Evolutionary conservation across 106 monocot genomes (phyloP).

Genomic region (Allium fistulosum): DNA sequence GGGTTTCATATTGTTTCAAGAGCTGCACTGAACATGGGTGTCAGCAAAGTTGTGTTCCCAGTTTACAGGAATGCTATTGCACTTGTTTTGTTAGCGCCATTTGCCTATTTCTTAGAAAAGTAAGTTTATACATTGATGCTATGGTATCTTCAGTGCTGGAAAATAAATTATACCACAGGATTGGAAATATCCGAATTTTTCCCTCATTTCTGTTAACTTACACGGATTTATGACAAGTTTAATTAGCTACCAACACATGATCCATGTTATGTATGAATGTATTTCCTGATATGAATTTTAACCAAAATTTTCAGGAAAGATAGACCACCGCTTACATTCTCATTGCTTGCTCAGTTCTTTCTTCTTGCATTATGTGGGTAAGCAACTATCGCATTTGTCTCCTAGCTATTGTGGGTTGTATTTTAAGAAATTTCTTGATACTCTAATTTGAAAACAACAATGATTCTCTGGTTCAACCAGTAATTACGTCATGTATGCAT

Average conservation of each 20-base stretch:
- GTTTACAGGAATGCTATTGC: conserved; percentile 95
- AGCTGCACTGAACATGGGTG: conserved; percentile 78
- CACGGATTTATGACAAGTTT: too few species aligned
- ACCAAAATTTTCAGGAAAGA: conserved; percentile 38
- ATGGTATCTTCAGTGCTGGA: neutral
- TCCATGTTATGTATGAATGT: too few species aligned
- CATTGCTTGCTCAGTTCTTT: conserved; percentile 54
- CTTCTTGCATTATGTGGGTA: conserved; percentile 70
- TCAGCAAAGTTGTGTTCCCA: conserved; percentile 83
- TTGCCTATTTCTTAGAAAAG: conserved; percentile 96
- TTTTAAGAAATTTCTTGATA: neutral
- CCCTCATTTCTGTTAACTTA: neutral
- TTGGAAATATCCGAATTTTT: neutral
- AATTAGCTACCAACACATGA: too few species aligned
- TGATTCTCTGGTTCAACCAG: neutral
- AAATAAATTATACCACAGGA: neutral
- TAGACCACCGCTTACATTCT: conserved; percentile 62
- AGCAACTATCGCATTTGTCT: neutral
- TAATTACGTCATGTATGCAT: too few species aligned
- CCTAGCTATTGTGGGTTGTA: too few species aligned
- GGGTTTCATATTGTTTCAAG: conserved; percentile 84
- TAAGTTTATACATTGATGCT: conserved; percentile 10
- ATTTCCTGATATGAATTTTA: too few species aligned
- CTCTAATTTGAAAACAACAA: neutral
- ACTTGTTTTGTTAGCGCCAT: conserved; percentile 65